Conservation (phyloP, 345 rosid species). For the Xanthoceras sorbifolium region DNA sequence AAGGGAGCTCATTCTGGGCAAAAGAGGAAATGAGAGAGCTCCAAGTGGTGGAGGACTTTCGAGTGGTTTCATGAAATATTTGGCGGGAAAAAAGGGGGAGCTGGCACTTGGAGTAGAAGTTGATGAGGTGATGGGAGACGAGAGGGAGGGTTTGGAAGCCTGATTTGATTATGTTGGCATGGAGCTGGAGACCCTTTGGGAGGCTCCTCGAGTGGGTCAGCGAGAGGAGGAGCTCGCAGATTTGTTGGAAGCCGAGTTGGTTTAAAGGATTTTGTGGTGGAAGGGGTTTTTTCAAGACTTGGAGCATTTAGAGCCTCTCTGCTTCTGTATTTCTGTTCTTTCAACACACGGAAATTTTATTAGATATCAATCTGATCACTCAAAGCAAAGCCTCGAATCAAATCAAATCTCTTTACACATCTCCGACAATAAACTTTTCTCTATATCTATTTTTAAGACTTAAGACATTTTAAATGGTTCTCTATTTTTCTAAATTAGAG, state of each 20-base stretch:
- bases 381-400: no score
- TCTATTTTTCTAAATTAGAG: no score
- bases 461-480: no score
- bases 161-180: slow-evolving; percentile 65
- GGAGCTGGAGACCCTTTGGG: slow-evolving; percentile 73
- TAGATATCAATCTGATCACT: no score
- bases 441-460: no score
- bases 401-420: no score
- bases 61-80: slow-evolving; percentile 57
- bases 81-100: slow-evolving; percentile 57
- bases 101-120: slow-evolving; percentile 82
- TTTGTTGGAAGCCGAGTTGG: slow-evolving; percentile 36
- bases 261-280: slow-evolving; percentile 20
- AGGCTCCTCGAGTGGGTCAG: slow-evolving; percentile 53
- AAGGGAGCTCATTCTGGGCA: slow-evolving; percentile 82
- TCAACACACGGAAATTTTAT: no score
- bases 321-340: no score
- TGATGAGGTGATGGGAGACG: slow-evolving; percentile 75
- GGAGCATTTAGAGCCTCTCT: slow-evolving; percentile 14
- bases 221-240: slow-evolving; percentile 62
- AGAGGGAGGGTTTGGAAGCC: slow-evolving; percentile 70
- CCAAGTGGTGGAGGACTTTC: slow-evolving; percentile 73
- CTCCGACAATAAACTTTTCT: no score
- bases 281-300: not conserved
- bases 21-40: slow-evolving; percentile 83